Base-by-base conservation (phyloP, 73 alveolate genomes). In the Strombidium stylifer region DNA sequence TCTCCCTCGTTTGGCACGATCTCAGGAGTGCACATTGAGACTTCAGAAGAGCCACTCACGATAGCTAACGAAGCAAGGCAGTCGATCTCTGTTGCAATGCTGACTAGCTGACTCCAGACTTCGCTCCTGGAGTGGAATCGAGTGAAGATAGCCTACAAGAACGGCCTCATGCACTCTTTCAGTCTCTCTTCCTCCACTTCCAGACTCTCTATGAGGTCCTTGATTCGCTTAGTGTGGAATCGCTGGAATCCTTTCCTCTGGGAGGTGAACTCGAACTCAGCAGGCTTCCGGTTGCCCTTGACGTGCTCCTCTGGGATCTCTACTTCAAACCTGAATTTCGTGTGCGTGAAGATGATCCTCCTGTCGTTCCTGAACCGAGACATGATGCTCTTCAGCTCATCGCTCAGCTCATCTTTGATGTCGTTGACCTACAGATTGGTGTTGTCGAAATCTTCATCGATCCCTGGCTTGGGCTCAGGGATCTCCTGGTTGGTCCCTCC, bases 131-230 rank as follows among this genome's bases (percentile, higher is more conserved):
- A 47, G 66, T 81, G 72, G 34, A 90, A 90, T 15, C 73, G 49
- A 2, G 50, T 32, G 44, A 90, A 81, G 21, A 86, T 37, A 4
- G 76, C 59, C 28, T 57, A 69, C n/a, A 87, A 25, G 32, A 86
- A 90, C 0, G 97, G 97, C 6, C 54, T 31, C 1, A 90, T 45
- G n/a, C 69, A 82, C 40, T 75, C 57, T 32, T 49, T 47, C 18
- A 86, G 74, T 24, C 49, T 61, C 14, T 81, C 87, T 64, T 86
- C 97, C n/a, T 70, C 76, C 26, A 64, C 81, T 58, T 75, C 91
- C 25, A 86, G 57, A 8, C 73, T 58, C 0, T 75, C 75, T 39
- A 78, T 78, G 45, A 65, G 44, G 25, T 50, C 64, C 47, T 75
- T 84, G 4, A 90, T 52, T 26, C 66, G 58, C 7, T 69, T 71